phyloP scores from a whole-genome alignment of 805 yeast genomes.

The Metschnikowia continentalis region DNA sequence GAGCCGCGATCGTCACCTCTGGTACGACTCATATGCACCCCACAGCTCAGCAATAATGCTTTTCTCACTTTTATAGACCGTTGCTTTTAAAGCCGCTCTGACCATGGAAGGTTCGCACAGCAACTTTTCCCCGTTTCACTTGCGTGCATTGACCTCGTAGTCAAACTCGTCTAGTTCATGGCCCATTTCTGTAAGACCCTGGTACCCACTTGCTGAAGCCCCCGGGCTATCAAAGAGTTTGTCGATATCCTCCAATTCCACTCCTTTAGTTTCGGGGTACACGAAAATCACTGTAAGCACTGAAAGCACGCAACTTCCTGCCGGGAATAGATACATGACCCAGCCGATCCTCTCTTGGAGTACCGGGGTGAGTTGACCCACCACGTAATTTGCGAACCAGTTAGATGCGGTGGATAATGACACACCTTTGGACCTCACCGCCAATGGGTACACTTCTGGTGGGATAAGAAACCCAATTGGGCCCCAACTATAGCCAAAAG shows the following conservation, averaged over 20 bases:
- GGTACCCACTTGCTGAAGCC: constrained; percentile 15
- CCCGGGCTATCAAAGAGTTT: constrained; percentile 29
- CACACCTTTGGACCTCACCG: constrained; percentile 42
- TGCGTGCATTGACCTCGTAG: constrained; percentile 13
- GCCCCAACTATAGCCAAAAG: constrained; percentile 46
- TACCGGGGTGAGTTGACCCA: constrained; percentile 43
- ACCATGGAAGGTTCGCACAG: not conserved
- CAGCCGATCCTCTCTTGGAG: constrained; percentile 37
- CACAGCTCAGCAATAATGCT: not conserved
- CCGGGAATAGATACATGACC: constrained; percentile 41
- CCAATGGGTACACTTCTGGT: constrained; percentile 42
- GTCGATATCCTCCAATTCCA: constrained; percentile 42
- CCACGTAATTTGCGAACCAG: constrained; percentile 43
- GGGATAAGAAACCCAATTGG: constrained; percentile 43
- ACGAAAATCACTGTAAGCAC: constrained; percentile 30
- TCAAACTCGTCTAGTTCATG: constrained; percentile 26
- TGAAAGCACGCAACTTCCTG: constrained; percentile 33
- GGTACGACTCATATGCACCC: constrained; percentile 1
- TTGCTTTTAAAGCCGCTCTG: not conserved
- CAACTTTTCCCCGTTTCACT: not conserved
- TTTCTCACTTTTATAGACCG: not conserved
- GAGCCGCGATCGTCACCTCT: not conserved
- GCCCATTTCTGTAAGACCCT: constrained; percentile 7
- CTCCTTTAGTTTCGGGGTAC: constrained; percentile 44
- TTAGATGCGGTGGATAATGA: constrained; percentile 43